Base-by-base conservation (phyloP, 345 rosid species). In the Brassica nigra region DNA sequence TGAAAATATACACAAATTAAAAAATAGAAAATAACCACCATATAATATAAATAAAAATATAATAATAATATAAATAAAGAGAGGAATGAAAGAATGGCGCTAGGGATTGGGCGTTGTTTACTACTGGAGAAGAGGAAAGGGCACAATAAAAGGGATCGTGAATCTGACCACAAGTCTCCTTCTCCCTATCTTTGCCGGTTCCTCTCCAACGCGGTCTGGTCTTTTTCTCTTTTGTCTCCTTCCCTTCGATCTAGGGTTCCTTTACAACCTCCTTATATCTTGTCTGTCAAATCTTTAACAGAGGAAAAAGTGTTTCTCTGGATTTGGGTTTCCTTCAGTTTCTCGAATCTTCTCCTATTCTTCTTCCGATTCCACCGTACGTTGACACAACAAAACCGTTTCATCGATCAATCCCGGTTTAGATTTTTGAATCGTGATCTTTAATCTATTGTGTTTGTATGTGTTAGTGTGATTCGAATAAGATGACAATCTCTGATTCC, bases 161-260 rank as follows among this genome's bases (percentile, higher is more conserved):
- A 78, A 62, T 82, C 74, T 28, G 72, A 61, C 36, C 74, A 49
- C 57, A 49, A 37, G 52, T 33, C 36, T 62, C 12, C 33, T 73
- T 66, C 47, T 71, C 34, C 77, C 67, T 42, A 20, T 66, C 62
- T 73, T 18, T 47, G 55, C 39, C 69, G 70, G 52, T 66, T 73
- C 4, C 44, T 79, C 78, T 76, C 75, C 62, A 18, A 33, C 23
- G 68, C 63, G 52, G 78, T 73, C 30, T 18, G 15, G 20, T 69
- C 71, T 71, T 44, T 8, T 74, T 15, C 4, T 14, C 14, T 1
- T 5, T 68, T 2, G 0, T 59, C 10, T 68, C 12, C 14, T 6
- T 6, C 37, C 76, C 86, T 80, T 44, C 62, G 68, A 72, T 80
- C 71, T 84, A 83, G 85, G 87, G 80, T 44, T 80, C 61, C 59